A percentile compares a stretch with the other conserved stretches of the same genome.
phyloP scores from a whole-genome alignment of 2,329 filamentous ascomycete species.

The Paradendryphiella salina region DNA sequence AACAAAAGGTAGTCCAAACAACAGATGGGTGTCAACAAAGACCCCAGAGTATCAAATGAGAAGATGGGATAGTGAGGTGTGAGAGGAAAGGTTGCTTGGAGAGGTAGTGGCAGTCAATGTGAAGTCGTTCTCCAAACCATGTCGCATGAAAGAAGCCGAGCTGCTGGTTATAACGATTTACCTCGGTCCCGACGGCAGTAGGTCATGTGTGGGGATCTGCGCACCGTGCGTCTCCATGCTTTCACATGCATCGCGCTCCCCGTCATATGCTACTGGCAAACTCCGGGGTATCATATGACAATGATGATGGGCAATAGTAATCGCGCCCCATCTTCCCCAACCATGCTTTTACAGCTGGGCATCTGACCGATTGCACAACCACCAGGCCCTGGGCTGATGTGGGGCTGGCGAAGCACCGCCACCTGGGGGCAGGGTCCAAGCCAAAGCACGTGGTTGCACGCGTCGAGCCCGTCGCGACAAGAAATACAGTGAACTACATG shows the following conservation, averaged over 20 bases:
- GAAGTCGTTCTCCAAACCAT: conserved; percentile 13
- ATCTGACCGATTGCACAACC: neutral
- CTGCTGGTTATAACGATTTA: conserved; percentile 14
- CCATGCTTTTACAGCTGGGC: no score
- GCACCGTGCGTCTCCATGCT: conserved; percentile 10
- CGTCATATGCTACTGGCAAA: neutral
- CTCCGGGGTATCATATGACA: conserved; percentile 8
- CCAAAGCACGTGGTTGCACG: neutral
- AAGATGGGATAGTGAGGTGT: conserved; percentile 3
- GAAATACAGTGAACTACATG: neutral
- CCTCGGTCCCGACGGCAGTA: conserved; percentile 19
- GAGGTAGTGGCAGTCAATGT: conserved; percentile 3
- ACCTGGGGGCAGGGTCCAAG: neutral
- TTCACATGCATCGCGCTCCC: conserved; percentile 10
- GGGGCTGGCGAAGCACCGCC: neutral
- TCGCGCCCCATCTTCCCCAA: neutral
- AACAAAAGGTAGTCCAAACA: conserved; percentile 2
- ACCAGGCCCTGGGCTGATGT: neutral
- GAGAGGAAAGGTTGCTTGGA: conserved; percentile 7
- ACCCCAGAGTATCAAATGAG: conserved; percentile 11
- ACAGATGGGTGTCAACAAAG: conserved; percentile 25
- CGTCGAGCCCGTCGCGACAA: neutral
- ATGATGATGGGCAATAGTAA: neutral
- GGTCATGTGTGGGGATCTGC: conserved; percentile 15
- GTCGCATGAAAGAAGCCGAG: conserved; percentile 20